Percentiles rank a stretch among this genome's conserved stretches.
Conservation (phyloP, 495 filamentous ascomycete genomes). For the Penicillium cinerascens region DNA sequence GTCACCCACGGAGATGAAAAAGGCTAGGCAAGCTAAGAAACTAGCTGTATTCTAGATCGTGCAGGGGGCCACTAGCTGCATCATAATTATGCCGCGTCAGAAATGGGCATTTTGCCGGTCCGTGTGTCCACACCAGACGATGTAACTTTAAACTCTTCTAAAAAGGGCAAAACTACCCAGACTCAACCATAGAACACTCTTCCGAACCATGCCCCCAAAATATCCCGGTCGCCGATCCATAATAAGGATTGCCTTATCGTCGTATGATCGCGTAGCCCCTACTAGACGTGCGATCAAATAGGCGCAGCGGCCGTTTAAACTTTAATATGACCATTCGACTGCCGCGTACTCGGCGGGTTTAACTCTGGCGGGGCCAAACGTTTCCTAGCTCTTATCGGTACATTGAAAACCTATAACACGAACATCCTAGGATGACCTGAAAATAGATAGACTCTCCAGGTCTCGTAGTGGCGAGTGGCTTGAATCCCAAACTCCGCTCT, state of each 20-base stretch:
- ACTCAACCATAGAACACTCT: neutral
- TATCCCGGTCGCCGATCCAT: constrained; percentile 10
- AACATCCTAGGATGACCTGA: neutral
- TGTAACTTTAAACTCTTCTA: constrained; percentile 12
- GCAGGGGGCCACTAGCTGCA: neutral
- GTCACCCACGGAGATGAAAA: neutral
- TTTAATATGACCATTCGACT: neutral
- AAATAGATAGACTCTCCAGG: too few relatives aligned
- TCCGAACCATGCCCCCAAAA: neutral
- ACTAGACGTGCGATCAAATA: neutral
- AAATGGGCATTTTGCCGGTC: neutral
- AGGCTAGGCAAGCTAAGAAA: neutral
- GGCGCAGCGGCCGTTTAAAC: neutral
- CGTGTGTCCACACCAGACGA: constrained; percentile 6
- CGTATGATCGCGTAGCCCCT: neutral
- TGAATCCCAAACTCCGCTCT: neutral
- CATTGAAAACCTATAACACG: neutral
- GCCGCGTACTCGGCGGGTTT: neutral
- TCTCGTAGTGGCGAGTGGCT: neutral
- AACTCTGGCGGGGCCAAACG: neutral
- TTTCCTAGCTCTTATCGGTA: neutral
- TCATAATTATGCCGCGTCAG: neutral
- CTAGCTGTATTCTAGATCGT: neutral
- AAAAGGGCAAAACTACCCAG: constrained; percentile 23
- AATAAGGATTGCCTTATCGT: neutral